These are phyloP conservation scores for Herpetomonas tarakana DNA, from an alignment of 208 protist species.

Conservation along the genomic window DNA sequence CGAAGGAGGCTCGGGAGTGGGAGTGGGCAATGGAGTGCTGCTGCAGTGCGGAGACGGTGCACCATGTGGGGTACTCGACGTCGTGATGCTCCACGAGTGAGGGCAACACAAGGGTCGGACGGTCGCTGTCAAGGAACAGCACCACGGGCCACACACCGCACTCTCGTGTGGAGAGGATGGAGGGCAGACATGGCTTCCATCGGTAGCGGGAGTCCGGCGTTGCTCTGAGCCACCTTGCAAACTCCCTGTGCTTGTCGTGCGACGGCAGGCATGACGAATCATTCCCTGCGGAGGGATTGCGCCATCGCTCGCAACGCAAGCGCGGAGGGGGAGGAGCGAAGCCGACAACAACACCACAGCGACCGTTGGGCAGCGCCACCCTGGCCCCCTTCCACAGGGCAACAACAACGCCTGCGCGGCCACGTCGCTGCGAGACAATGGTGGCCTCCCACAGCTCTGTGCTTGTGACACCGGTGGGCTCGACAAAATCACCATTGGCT, in stretches of 20 bases:
- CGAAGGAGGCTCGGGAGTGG: too few species aligned
- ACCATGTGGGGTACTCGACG: conserved; percentile 27
- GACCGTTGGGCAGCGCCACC: conserved; percentile 28
- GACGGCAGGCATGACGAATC: too few species aligned
- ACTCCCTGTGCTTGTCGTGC: too few species aligned
- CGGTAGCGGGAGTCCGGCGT: conserved; percentile 1
- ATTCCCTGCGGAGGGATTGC: too few species aligned
- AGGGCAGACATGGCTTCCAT: conserved; percentile 22
- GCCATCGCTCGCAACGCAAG: too few species aligned
- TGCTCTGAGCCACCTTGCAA: not conserved
- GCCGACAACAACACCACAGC: conserved; percentile 23
- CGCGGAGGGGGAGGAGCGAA: conserved; percentile 22
- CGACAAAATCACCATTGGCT: not conserved
- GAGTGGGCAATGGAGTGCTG: too few species aligned
- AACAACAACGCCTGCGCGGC: conserved; percentile 15
- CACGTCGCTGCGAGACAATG: conserved; percentile 9
- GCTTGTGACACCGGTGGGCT: conserved; percentile 7
- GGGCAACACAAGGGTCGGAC: conserved; percentile 27
- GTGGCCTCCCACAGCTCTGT: conserved; percentile 37
- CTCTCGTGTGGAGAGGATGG: conserved; percentile 12
- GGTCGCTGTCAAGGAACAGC: conserved; percentile 4
- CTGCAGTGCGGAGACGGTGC: conserved; percentile 22
- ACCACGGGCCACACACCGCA: conserved; percentile 37
- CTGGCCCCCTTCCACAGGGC: conserved; percentile 26
- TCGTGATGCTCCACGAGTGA: not conserved